Base-by-base conservation (phyloP, 345 rosid species). In the Noccaea caerulescens region DNA sequence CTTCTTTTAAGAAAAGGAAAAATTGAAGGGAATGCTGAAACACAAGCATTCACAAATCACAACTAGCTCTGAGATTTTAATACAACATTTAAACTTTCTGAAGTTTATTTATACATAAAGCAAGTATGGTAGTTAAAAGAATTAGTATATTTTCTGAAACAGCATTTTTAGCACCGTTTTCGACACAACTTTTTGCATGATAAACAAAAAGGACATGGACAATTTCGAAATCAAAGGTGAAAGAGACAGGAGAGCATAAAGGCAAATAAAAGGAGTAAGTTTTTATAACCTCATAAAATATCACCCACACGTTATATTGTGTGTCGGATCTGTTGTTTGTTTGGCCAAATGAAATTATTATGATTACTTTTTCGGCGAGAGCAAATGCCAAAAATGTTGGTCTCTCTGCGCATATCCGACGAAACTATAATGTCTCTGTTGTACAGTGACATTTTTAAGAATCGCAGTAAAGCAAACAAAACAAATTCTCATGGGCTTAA, bases 221-320 rank as follows among this genome's bases (percentile, higher is more conserved):
- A 56, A 49, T 65, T 14, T 66, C 18, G 52, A 65, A 27, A 57
- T 47, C 2, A 27, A 39, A 66, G 25, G 46, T 47, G 77, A 57
- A 55, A 73, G 51, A 49, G 77, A 65, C 59, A 5, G 3, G 44
- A 65, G 53, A 38, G 27, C 71, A 65, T 38, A 64, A 47, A 72
- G 59, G 58, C 43, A 14, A 43, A n/a, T 51, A 63, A 52, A 58
- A 47, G 30, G 66, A 58, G 46, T 51, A 65, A 45, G 57, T 7
- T 12, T 58, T 32, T 12, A 30, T 7, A 27, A 32, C 61, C 44
- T 16, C 43, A 11, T 7, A 46, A 52, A 49, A 8, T 41, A 66
- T 27, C 34, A 56, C 57, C 10, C 54, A 33, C 30, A 3, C 47
- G 5, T 38, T 23, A 5, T 41, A 59, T 20, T 13, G 3, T 34